Evolutionary conservation across 345 rosid genomes (phyloP).

Genomic region (Lepidium didymum): DNA sequence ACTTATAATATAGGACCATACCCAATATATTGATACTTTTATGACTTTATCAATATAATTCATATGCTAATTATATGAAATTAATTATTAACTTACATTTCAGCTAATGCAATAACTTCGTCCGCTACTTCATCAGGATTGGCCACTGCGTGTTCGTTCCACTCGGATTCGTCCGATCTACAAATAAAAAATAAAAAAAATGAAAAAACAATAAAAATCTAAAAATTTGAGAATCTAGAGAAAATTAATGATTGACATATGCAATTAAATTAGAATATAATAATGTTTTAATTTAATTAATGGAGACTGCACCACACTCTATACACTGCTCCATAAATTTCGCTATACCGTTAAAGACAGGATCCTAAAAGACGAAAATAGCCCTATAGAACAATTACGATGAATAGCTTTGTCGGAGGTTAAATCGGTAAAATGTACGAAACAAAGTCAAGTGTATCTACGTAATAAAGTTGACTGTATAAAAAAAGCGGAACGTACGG

Average conservation of each 20-base stretch:
- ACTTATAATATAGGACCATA: slow-evolving; percentile 14
- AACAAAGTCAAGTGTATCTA: slow-evolving; percentile 22
- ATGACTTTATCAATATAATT: neutral
- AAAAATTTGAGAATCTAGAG: slow-evolving; percentile 2
- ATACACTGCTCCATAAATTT: slow-evolving; percentile 34
- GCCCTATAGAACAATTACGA: neutral
- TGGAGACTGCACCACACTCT: neutral
- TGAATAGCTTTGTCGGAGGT: neutral
- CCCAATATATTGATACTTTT: slow-evolving; percentile 12
- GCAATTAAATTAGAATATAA: neutral
- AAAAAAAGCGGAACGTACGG: slow-evolving; percentile 40
- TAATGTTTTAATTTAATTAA: neutral
- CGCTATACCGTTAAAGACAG: slow-evolving; percentile 33
- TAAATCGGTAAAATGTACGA: slow-evolving; percentile 4
- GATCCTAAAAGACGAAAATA: neutral
- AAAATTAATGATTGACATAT: slow-evolving; percentile 1
- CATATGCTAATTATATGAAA: neutral
- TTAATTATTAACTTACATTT: too few species aligned
- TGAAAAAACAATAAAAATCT: neutral
- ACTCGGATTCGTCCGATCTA: slow-evolving; percentile 33
- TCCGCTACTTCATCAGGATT: slow-evolving; percentile 71
- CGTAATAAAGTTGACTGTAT: slow-evolving; percentile 14
- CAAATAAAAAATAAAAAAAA: neutral
- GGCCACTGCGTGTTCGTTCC: slow-evolving; percentile 59
- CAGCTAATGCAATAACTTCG: slow-evolving; percentile 36